Percentiles rank a stretch among this genome's conserved stretches.
Evolutionary conservation across 108 stramenopile species (phyloP).

Genomic region (Cyclotella kingstonii): DNA sequence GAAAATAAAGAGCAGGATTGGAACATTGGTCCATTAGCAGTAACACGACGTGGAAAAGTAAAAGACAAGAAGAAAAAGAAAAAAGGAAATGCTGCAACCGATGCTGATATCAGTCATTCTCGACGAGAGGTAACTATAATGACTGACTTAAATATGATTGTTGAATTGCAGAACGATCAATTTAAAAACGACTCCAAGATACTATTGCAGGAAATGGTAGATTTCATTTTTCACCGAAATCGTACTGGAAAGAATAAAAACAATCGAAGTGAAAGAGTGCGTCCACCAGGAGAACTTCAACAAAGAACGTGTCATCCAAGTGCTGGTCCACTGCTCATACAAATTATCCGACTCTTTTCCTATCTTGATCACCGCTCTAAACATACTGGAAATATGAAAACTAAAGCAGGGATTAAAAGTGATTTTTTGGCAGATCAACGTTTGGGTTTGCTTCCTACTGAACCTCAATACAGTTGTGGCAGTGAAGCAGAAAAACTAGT

Average conservation of each 20-base stretch:
- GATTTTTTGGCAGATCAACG: constrained; percentile 44
- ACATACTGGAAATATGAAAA: constrained; percentile 7
- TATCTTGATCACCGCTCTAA: constrained; percentile 33
- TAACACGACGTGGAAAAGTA: constrained; percentile 56
- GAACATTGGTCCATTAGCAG: constrained; percentile 37
- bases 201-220: constrained; percentile 38
- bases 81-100: constrained; percentile 25
- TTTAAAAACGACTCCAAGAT: constrained; percentile 41
- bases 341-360: constrained; percentile 66
- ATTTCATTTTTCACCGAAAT: constrained; percentile 29
- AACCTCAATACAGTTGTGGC: constrained; percentile 57
- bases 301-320: constrained; percentile 69
- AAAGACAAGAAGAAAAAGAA: constrained; percentile 74
- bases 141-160: constrained; percentile 9
- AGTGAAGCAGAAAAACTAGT: constrained; percentile 64
- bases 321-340: constrained; percentile 76
- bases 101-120: constrained; percentile 25
- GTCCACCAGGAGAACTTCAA: constrained; percentile 62
- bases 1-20: constrained; percentile 26
- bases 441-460: constrained; percentile 49
- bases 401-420: constrained; percentile 23
- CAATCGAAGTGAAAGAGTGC: constrained; percentile 6
- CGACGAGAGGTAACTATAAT: constrained; percentile 36
- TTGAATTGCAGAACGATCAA: constrained; percentile 32
- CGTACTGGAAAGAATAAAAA: neutral